A percentile compares a stretch with the other conserved stretches of the same genome.
phyloP scores from a whole-genome alignment of 129 eudicot genomes.

The Dittrichia graveolens region DNA sequence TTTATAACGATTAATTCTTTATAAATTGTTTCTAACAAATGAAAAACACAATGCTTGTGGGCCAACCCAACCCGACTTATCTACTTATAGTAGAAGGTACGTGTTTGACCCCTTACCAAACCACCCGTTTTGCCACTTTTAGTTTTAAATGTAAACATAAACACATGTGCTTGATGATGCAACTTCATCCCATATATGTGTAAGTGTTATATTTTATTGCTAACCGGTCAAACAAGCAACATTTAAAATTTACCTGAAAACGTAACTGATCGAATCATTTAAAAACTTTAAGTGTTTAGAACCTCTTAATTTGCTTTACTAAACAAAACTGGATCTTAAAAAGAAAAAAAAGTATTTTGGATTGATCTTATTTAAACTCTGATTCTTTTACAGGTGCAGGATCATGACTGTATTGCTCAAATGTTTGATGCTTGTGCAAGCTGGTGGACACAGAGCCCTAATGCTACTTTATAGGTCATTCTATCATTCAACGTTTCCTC shows the following conservation, averaged over 20 bases:
- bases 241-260: neutral
- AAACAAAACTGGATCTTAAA: neutral
- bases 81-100: no score
- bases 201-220: no score
- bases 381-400: slow-evolving; percentile 41
- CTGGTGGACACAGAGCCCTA: slow-evolving; percentile 99
- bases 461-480: slow-evolving; percentile 87
- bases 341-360: neutral
- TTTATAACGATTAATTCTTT: neutral
- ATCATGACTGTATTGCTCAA: slow-evolving; percentile 50
- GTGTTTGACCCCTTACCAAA: neutral
- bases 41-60: neutral
- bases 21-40: neutral
- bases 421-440: slow-evolving; percentile 99
- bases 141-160: neutral
- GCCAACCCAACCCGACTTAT: neutral
- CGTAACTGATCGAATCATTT: neutral
- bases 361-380: slow-evolving; percentile 12
- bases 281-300: neutral
- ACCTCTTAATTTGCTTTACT: neutral
- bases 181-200: no score
- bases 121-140: neutral
- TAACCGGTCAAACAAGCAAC: neutral
- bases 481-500: slow-evolving; percentile 14
- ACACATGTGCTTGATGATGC: no score